Evolutionary conservation across 2,329 filamentous ascomycete genomes (phyloP).

Genomic region (Aspergillus felis): DNA sequence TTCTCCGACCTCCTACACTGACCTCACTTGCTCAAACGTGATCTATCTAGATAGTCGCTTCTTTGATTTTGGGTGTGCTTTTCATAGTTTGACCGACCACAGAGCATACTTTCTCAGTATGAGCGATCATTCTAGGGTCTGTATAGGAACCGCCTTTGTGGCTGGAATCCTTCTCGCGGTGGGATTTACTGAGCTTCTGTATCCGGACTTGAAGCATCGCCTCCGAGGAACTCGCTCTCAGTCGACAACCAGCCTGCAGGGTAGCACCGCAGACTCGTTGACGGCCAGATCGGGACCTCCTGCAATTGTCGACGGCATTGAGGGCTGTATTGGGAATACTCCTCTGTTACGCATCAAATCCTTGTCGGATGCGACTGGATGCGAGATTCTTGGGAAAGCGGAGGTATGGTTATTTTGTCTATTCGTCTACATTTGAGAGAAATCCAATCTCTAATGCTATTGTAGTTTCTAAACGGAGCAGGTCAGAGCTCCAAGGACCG

Average conservation of each 20-base stretch:
- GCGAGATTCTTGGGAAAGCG: conserved; percentile 86
- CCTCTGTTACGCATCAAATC: conserved; percentile 82
- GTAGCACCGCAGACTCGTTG: conserved; percentile 12
- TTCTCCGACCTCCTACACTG: conserved; percentile 4
- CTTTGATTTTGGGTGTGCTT: not conserved
- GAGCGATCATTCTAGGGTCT: conserved; percentile 42
- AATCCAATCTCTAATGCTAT: conserved; percentile 8
- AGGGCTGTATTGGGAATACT: conserved; percentile 89
- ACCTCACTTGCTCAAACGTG: not conserved
- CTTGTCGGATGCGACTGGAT: conserved; percentile 80
- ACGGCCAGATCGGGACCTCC: conserved; percentile 32
- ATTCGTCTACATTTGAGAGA: not conserved
- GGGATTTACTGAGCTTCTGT: conserved; percentile 73
- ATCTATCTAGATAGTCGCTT: conserved; percentile 1
- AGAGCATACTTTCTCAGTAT: conserved; percentile 16
- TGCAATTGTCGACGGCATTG: conserved; percentile 70
- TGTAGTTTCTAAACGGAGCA: conserved; percentile 81
- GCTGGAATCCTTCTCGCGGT: conserved; percentile 72
- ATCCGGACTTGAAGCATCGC: conserved; percentile 66
- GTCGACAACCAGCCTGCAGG: conserved; percentile 5
- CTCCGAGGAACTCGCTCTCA: conserved; percentile 45
- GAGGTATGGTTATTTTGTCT: conserved; percentile 51
- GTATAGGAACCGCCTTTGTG: conserved; percentile 68
- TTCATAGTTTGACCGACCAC: not conserved
- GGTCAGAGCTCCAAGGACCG: conserved; percentile 93